These are phyloP conservation scores for Hanseniaspora thailandica DNA, from an alignment of 805 yeast genomes.

Conservation along the genomic window DNA sequence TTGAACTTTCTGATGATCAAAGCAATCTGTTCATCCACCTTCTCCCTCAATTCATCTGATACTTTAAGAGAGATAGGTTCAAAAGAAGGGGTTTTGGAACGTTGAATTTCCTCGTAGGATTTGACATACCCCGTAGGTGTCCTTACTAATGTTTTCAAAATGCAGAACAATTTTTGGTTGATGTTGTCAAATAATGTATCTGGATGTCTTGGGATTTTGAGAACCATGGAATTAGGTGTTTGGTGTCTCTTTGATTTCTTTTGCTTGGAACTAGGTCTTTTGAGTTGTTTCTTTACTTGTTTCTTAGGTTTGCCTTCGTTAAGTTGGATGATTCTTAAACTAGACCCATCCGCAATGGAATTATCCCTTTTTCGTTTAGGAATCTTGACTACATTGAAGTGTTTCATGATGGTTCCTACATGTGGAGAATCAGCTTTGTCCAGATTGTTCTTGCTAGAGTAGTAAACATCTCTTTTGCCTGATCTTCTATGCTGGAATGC, in stretches of 20 bases:
- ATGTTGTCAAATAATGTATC: slow-evolving; percentile 2
- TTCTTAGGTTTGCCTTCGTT: not conserved
- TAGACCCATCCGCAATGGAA: not conserved
- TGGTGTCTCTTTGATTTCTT: not conserved
- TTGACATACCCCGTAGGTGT: slow-evolving; percentile 1
- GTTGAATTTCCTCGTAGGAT: not conserved
- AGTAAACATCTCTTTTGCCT: not conserved
- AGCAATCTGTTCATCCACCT: not conserved
- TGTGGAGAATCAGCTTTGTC: not conserved
- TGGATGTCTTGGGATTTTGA: not conserved
- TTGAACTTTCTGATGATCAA: not conserved
- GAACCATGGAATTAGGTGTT: not conserved
- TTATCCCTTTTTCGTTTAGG: not conserved
- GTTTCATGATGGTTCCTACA: not conserved
- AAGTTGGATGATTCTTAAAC: not conserved
- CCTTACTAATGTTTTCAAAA: not conserved
- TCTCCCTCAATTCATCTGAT: not conserved
- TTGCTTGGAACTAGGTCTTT: not conserved
- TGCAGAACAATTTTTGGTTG: not conserved
- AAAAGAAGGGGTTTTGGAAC: not conserved
- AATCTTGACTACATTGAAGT: not conserved
- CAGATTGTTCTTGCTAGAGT: no score
- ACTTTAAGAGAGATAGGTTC: not conserved
- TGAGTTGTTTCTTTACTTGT: no score
- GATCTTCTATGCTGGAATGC: not conserved